Evolutionary conservation across 495 filamentous ascomycete species (phyloP), one percentile per base, ranked within the genome.

Genomic region (Trichocladium uniseriatum): DNA sequence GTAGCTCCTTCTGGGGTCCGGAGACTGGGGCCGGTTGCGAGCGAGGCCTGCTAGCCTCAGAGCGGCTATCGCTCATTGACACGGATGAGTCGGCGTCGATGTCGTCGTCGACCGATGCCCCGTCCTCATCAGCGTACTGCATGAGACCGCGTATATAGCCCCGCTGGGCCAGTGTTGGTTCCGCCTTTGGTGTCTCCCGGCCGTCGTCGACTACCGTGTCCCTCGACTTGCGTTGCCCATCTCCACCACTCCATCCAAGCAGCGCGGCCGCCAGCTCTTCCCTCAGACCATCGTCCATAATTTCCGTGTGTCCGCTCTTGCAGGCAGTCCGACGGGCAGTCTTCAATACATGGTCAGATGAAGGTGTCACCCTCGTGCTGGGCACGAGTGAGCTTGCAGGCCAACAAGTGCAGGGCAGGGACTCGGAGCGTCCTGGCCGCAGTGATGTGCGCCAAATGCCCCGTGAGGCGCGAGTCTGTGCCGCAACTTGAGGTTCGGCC

Each of bases 81-180:
- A 32, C 10, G 13, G 41, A 43, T 6, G 51, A 58, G 34, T 57
- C 55, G 46, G 55, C 49, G 22, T 62, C 57, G 32, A 57, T 56
- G 35, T 57, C 55, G 45, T 56, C 54, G 43, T 42, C 35, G 15
- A 47, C 2, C 15, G n/a, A 7, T 24, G 29, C 36, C 41, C 29
- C 27, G 3, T 45, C 45, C 11, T 55, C 40, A 14, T 60, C 54
- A 38, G 52, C 50, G 31, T 38, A 56, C n/a, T 56, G 24, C 27
- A 56, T 55, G 38, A 58, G 15, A n/a, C 42, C 55, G 10, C 39
- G 49, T 22, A 62, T 51, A 36, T 60, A 53, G 6, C 49, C 45
- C 14, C 40, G 44, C 15, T 39, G 38, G 21, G 15, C 39, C 15
- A 45, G 28, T 14, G 9, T 18, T 6, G 27, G 27, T 13, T 14